Conservation (phyloP, 345 rosid species). For the Erysimum cheiranthoides region DNA sequence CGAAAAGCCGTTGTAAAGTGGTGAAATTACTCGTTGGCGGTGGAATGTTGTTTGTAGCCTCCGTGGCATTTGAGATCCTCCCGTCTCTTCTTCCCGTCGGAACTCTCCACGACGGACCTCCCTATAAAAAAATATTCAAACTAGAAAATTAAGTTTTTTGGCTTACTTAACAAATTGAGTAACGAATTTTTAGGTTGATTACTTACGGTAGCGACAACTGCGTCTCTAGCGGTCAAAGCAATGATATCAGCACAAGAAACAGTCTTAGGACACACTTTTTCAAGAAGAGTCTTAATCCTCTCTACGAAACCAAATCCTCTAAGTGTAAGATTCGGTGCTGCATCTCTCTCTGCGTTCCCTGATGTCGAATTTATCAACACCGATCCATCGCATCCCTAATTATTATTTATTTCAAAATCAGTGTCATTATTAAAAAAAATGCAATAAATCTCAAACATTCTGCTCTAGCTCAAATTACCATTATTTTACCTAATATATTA, state of each 20-base stretch:
- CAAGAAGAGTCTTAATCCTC: constrained; percentile 63
- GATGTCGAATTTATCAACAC: constrained; percentile 78
- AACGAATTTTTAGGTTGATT: neutral
- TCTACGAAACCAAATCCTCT: constrained; percentile 84
- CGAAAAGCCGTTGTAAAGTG: constrained; percentile 54
- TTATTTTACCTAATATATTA: too few species aligned
- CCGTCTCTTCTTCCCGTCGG: constrained; percentile 91
- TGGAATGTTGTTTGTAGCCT: constrained; percentile 67
- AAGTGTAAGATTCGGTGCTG: constrained; percentile 69
- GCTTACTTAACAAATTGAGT: neutral
- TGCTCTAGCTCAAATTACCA: constrained; percentile 16
- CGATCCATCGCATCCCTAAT: constrained; percentile 89
- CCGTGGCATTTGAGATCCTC: constrained; percentile 57
- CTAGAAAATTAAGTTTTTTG: too few species aligned
- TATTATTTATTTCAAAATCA: neutral
- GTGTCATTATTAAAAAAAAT: neutral
- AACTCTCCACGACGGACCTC: constrained; percentile 89
- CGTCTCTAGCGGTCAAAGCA: constrained; percentile 72
- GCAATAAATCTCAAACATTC: neutral
- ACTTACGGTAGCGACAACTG: constrained; percentile 70
- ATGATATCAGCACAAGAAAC: constrained; percentile 87
- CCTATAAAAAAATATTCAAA: constrained; percentile 37
- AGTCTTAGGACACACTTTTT: constrained; percentile 71
- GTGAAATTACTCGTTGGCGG: constrained; percentile 66
- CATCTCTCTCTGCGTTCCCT: constrained; percentile 61